These are phyloP conservation scores for Ascomycota sp. DNA, from an alignment of 2,329 filamentous ascomycete genomes.

Conservation along the genomic window DNA sequence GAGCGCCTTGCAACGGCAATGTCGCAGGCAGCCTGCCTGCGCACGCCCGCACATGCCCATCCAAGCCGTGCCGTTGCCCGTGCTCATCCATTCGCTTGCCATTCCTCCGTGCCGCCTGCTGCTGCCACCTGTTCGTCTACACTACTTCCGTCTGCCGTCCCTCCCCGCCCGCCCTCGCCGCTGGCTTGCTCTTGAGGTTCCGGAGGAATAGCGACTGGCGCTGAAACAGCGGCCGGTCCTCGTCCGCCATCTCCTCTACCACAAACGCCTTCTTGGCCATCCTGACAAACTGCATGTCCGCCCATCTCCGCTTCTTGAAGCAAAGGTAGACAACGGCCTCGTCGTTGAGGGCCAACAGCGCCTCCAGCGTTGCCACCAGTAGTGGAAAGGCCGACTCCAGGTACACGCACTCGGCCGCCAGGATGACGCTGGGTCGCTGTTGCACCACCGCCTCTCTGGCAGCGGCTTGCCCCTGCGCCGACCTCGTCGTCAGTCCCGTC, in stretches of 20 bases:
- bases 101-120: no score
- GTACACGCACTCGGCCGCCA: conserved; percentile 96
- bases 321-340: conserved; percentile 54
- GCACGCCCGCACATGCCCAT: no score
- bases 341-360: conserved; percentile 55
- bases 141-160: no score
- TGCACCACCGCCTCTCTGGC: conserved; percentile 27
- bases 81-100: no score
- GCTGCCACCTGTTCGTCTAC: no score
- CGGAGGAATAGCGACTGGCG: conserved; percentile 41
- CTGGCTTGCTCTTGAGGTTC: conserved; percentile 21
- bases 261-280: conserved; percentile 45
- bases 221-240: conserved; percentile 35
- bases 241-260: conserved; percentile 40
- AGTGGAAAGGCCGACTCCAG: conserved; percentile 90
- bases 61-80: no score
- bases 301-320: conserved; percentile 80
- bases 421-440: conserved; percentile 53
- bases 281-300: conserved; percentile 57
- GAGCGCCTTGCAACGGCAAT: no score
- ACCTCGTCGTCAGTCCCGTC: no score
- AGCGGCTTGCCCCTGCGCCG: conserved; percentile 37
- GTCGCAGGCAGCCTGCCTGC: no score
- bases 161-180: not conserved
- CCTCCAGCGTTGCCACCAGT: conserved; percentile 55